Evolutionary conservation across 2,329 filamentous ascomycete genomes (phyloP).

Genomic region (Didymella glomerata): DNA sequence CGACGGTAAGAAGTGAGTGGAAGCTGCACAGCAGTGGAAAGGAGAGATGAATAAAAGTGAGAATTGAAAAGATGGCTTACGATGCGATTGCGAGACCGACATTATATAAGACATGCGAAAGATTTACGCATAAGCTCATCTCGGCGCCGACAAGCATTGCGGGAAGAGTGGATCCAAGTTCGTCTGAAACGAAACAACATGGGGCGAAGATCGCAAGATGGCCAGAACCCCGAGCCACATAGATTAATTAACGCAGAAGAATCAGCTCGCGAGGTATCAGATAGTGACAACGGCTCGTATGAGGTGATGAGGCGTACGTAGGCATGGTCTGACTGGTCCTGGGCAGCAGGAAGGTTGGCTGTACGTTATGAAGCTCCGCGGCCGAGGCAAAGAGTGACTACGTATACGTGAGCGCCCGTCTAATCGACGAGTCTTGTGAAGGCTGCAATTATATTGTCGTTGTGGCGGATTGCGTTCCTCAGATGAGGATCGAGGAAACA

Average conservation of each 20-base stretch:
- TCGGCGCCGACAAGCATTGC: neutral
- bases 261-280: neutral
- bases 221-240: neutral
- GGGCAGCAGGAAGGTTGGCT: too few species aligned
- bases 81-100: neutral
- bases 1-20: too few species aligned
- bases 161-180: neutral
- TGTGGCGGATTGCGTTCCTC: too few species aligned
- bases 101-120: neutral
- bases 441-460: too few species aligned
- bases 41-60: neutral
- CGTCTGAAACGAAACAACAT: neutral
- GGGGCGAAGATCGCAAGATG: neutral
- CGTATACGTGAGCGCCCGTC: too few species aligned
- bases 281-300: neutral
- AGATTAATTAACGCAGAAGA: too few species aligned
- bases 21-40: neutral
- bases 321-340: neutral
- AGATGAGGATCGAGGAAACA: too few species aligned
- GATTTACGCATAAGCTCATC: neutral
- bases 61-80: neutral
- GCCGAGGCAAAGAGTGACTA: too few species aligned
- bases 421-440: too few species aligned
- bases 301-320: neutral
- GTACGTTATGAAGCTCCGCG: too few species aligned